Evolutionary conservation across 441 rosid genomes (phyloP), one percentile per base, ranked within the genome.

Genomic region (Viola pubescens): DNA sequence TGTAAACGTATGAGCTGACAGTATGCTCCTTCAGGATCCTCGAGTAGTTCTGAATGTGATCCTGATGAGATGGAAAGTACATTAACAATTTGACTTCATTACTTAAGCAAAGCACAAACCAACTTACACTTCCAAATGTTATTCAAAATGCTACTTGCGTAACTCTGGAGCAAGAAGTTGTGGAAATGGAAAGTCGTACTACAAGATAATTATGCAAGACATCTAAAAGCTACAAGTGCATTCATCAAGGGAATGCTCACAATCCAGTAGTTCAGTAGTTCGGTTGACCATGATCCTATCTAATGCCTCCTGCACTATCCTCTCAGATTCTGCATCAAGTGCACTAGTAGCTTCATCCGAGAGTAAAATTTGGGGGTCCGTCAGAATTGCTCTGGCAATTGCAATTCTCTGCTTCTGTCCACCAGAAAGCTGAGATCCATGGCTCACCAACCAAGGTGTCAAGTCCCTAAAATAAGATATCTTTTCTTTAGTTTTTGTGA

Each of bases 371-470:
- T 56, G 56, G 2, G 73, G 77, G 39, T 76, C 75, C 46, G 69
- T 76, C 56, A 76, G 55, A 44, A 88, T 79, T 7, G 95, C 95
- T 73, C 91, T 78, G 0, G 95, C 86, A 44, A 87, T 78, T 3
- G 91, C 95, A 39, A 85, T 65, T 73, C 95, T 79, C 67, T 85
- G 89, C 66, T 87, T 88, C 52, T 85, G 89, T 42, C 92, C 95
- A 7, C 95, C 85, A 1, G 95, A 88, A 10, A 88, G 70, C 66
- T 79, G 87, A 53, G 71, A 73, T 34, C 96, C 96, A 60, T 79
- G 19, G 88, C 68, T 84, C 96, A 16, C 94, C 91, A 47, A 82
- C 94, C 84, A 74, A 73, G 0, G 87, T 88, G 59, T 81, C 84
- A n/a, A 88, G 63, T 47, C 90, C 94, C 88, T 82, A 39, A 14